Evolutionary conservation across 306 rosid genomes (phyloP), one percentile per base, ranked within the genome.

Genomic region (Benincasa hispida): DNA sequence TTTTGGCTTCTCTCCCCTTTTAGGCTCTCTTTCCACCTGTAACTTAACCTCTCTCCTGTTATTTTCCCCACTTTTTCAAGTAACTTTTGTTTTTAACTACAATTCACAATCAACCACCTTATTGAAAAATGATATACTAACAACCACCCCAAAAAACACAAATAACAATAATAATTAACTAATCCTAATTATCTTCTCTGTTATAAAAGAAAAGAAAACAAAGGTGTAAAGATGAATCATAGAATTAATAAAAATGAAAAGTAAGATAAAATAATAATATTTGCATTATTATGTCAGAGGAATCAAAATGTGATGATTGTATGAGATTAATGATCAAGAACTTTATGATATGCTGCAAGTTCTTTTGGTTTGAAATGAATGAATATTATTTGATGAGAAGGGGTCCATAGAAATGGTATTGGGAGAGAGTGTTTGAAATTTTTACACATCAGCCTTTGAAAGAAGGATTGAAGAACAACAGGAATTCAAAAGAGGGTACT

Each of bases 401-500:
- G 61, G 76, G 76, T 50, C 76, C 76, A 72, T 72, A 14, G 19
- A 72, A 11, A 72, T 50, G 76, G 76, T 22, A 72, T 50, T 72
- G 19, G 24, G 28, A 13, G 35, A 22, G 54, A 68, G 74, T 12
- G 22, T 24, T 66, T 37, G 21, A 18, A 45, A 47, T 47, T 15
- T 25, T 70, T 79, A 79, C 82, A 82, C 87, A 69, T 86, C 87
- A 83, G 80, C 84, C 87, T 89, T 92, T 90, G 91, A 89, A 92
- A 85, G 83, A 86, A 82, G 84, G 82, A 65, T 45, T 37, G 72
- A 88, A 87, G 87, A 39, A 81, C 87, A 89, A 88, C 87, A 84
- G 87, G 84, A 86, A 87, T 89, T 90, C 89, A 87, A 86, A 87
- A 79, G 82, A 87, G 85, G 84, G 88, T 79, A 86, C 79, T 84